Base-by-base conservation (phyloP, 1,139 yeast species). In the Candida albicans region DNA sequence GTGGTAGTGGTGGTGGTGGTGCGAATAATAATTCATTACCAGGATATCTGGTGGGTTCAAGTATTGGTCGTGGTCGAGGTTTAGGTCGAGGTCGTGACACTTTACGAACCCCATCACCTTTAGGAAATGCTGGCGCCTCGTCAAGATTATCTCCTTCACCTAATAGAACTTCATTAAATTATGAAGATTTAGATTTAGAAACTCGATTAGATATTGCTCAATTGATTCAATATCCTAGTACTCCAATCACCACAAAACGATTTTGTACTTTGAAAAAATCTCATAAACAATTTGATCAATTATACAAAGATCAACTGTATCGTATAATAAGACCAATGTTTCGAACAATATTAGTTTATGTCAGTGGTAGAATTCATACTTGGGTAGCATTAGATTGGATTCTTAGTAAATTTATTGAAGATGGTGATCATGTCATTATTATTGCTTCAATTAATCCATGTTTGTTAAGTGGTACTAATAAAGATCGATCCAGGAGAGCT, bases 361-460 rank as follows among this genome's bases (percentile, higher is more conserved):
- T 86, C 6, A 75, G 82, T 49, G 95, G 89, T 1, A 68, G 91
- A 48, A 74, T 69, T 37, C 91, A 85, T 62, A 84, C 93, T 0
- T 86, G 95, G 93, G 88, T 84, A 2, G 83, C 89, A 0, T 64
- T 86, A 39, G 95, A 86, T 58, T 86, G 87, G 85, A 65, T 78
- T 3, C 61, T 85, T 46, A 68, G 67, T 35, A 65, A 68, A 36
- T 65, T 82, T 13, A 59, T 82, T 10, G 80, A 77, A 51, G 67
- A 81, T 53, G 87, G 88, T 7, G 95, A 86, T 57, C 74, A 81
- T 8, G 63, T 86, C 2, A 77, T 86, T 5, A 74, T 86, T 8
- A 87, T 53, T 59, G 79, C 65, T 1, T 68, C 77, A 7, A 58
- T 72, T 12, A 55, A 61, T 40, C 49, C 52, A 7, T 29, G 22